Evolutionary conservation across 495 filamentous ascomycete genomes (phyloP), one percentile per base, ranked within the genome.

Genomic region (Neurospora sp.): DNA sequence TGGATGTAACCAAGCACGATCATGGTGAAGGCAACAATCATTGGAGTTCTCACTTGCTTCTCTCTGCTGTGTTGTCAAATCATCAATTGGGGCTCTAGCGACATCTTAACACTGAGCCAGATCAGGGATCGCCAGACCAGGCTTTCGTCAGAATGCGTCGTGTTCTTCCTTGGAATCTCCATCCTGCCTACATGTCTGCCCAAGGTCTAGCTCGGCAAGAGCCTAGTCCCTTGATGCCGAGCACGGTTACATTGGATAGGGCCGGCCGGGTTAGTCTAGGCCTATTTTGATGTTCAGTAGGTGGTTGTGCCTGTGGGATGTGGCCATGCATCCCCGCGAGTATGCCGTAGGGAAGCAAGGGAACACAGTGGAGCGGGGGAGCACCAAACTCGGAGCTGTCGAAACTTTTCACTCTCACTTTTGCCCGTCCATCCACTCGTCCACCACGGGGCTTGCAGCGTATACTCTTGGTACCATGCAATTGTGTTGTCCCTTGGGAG

Each of bases 251-350:
- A 34, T 34, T 66, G 28, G 54, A 34, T 31, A 66, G 28, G 54
- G 28, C 54, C 54, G 28, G 24, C 6, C 54, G 28, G 28, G 13
- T 7, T 62, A 62, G 28, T 19, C 24, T 31, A 62, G 28, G 24
- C 13, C 24, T 31, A 54, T 62, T 31, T 38, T 69, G 59, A 39
- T 71, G 45, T 28, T 62, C 54, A 34, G 19, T 10, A 6, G 54
- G 24, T 62, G 54, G 15, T 62, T 31, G 54, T 48, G 36, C 24
- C 24, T 66, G 66, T 70, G 70, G 71, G 70, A 71, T 75, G 70
- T 48, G 69, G 69, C 71, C 48, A 66, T 74, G 69, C 73, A 74
- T 71, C 54, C 38, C 70, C 54, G 69, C 70, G 73, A 69, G 39
- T 24, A 39, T 19, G 36, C 59, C 24, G 48, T 71, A 34, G 54